Evolutionary conservation across 257 asterid species (phyloP).

Genomic region (Solanum boliviense): DNA sequence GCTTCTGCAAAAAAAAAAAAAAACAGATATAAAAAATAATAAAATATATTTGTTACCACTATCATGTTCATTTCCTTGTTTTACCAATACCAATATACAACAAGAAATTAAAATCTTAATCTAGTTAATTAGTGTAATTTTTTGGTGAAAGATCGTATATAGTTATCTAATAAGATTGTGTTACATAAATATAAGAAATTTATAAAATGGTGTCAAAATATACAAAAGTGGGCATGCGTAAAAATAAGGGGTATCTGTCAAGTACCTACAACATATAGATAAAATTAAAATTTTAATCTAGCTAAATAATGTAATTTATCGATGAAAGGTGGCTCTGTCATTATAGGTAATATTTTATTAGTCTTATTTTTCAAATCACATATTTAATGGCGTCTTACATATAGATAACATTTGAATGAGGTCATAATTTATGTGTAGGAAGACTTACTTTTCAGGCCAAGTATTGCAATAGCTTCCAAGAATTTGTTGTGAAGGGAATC

Average conservation of each 20-base stretch:
- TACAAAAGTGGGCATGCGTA: neutral
- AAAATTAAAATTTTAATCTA: too few species aligned
- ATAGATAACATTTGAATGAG: neutral
- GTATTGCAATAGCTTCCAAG: slow-evolving; percentile 41
- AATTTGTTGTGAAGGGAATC: slow-evolving; percentile 40
- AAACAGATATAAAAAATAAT: neutral
- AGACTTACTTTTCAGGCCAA: slow-evolving; percentile 47
- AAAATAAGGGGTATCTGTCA: neutral
- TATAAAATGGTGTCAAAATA: too few species aligned
- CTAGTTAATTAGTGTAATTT: too few species aligned
- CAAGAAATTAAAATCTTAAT: too few species aligned
- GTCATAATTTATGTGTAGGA: neutral
- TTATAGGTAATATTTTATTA: neutral
- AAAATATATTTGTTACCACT: neutral
- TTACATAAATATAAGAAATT: too few species aligned
- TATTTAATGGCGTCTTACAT: neutral
- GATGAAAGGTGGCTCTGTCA: too few species aligned
- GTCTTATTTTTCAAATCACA: neutral
- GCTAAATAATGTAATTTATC: neutral
- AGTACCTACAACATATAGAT: too few species aligned
- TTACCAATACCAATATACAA: neutral
- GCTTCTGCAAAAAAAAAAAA: neutral
- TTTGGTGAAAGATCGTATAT: too few species aligned
- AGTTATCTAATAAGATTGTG: too few species aligned
- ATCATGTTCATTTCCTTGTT: neutral